phyloP scores from a whole-genome alignment of 2,329 filamentous ascomycete genomes.

The Ophiostoma australiae region DNA sequence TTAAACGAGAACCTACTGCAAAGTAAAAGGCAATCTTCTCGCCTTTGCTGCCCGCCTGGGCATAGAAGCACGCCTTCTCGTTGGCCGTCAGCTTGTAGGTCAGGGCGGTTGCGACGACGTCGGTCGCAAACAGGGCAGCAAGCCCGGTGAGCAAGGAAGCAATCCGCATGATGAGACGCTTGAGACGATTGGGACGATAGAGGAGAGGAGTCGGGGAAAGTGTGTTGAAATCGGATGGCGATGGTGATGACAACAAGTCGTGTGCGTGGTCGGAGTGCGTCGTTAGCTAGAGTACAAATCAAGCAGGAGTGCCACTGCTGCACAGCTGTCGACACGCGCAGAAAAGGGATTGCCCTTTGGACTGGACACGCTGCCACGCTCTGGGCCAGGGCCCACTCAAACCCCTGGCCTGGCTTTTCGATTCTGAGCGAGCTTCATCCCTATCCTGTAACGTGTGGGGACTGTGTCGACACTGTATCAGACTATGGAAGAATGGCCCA shows the following conservation, averaged over 20 bases:
- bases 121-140: conserved; percentile 63
- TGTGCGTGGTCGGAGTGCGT: not conserved
- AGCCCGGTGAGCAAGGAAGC: conserved; percentile 59
- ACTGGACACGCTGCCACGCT: conserved; percentile 26
- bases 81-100: conserved; percentile 88
- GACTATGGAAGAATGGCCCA: not conserved
- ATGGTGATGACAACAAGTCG: conserved; percentile 6
- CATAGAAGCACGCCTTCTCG: conserved; percentile 95
- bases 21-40: conserved; percentile 98
- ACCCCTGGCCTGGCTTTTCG: not conserved
- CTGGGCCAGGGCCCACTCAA: not conserved
- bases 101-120: conserved; percentile 79
- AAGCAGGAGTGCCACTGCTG: not conserved
- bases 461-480: not conserved
- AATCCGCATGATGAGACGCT: conserved; percentile 56
- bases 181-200: not conserved
- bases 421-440: not conserved
- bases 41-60: conserved; percentile 67
- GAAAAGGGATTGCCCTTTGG: conserved; percentile 24
- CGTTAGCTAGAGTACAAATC: not conserved
- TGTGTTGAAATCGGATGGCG: conserved; percentile 9
- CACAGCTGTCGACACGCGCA: not conserved
- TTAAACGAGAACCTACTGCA: conserved; percentile 58
- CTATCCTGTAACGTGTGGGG: not conserved
- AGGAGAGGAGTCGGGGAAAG: not conserved